Evolutionary conservation across 352 stramenopile species (phyloP), one percentile per base, ranked within the genome.

Genomic region (Globisporangium camurandrum): DNA sequence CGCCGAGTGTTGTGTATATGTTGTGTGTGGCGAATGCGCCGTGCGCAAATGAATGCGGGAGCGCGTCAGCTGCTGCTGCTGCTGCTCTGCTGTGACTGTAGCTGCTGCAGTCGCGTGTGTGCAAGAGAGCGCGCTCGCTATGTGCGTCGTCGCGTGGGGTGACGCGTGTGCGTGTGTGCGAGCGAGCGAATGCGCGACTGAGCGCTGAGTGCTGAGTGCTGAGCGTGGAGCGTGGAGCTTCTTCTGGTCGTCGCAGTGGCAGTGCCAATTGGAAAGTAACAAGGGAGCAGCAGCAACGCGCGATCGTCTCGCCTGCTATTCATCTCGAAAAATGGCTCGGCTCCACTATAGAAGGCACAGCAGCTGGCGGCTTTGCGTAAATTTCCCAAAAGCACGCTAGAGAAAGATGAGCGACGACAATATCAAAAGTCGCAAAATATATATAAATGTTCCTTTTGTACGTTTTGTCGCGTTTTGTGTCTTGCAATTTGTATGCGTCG

Each of bases 181-280:
- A 17, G 11, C 12, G 16, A 42, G 19, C 22, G 37, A 22, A n/a
- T 22, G 19, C 37, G 37, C 11, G n/a, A n/a, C 7, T 42, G 30
- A 12, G 19, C 37, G 37, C 14, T n/a, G 37, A n/a, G 14, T 7
- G 37, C 37, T 12, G 22, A 12, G 37, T 10, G 16, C 14, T 12
- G 19, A n/a, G 37, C 22, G 37, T n/a, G 19, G 37, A 12, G 7
- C 14, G 9, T 22, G 19, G 9, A 34, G 20, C 20, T 46, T 46
- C 41, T 46, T 46, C 41, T 46, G 41, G 41, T 46, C 41, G 41
- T 24, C n/a, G n/a, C n/a, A n/a, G n/a, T n/a, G 41, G 30, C 11
- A 31, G 41, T 24, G 31, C 41, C 41, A 46, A 46, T 46, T 46
- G 20, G 41, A 46, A 46, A 46, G 41, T 46, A 46, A 46, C 41